A percentile compares a stretch with the other conserved stretches of the same genome.
phyloP scores from a whole-genome alignment of 257 asterid genomes.

The Linaria vulgaris region DNA sequence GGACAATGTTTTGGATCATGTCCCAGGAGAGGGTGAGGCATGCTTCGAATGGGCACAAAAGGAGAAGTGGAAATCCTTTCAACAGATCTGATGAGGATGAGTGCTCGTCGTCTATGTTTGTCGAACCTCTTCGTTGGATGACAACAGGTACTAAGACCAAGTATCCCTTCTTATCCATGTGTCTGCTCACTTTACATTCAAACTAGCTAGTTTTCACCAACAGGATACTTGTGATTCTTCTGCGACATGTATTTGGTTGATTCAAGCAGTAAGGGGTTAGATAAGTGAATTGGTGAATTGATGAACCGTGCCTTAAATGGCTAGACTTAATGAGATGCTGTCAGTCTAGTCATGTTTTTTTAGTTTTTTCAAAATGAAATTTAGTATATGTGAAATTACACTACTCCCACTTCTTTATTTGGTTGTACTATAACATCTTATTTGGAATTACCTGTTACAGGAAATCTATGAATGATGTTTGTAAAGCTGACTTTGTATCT shows the following conservation, averaged over 20 bases:
- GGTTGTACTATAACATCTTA: background rate
- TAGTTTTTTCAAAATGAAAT: background rate
- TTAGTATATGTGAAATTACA: background rate
- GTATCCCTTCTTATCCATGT: too few species aligned
- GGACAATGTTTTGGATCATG: conserved; percentile 76
- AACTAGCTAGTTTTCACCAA: too few species aligned
- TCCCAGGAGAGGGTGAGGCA: conserved; percentile 91
- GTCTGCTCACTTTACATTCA: background rate
- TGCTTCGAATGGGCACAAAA: conserved; percentile 82
- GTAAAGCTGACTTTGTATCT: background rate
- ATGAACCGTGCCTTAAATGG: background rate
- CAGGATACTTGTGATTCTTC: too few species aligned
- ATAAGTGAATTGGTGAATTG: background rate
- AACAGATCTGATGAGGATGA: conserved; percentile 52
- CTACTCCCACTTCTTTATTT: background rate
- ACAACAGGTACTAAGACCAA: conserved; percentile 50
- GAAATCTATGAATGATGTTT: background rate
- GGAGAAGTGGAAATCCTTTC: conserved; percentile 74
- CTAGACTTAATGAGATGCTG: background rate
- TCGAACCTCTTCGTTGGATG: conserved; percentile 99
- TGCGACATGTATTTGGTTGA: too few species aligned
- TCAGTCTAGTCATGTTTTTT: background rate
- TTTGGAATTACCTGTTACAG: background rate
- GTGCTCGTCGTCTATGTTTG: conserved; percentile 85
- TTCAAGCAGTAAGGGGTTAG: too few species aligned